Evolutionary conservation across 139 green algal genomes (phyloP), one percentile per base, ranked within the genome.

Genomic region (Tetradesmus lagerheimii): DNA sequence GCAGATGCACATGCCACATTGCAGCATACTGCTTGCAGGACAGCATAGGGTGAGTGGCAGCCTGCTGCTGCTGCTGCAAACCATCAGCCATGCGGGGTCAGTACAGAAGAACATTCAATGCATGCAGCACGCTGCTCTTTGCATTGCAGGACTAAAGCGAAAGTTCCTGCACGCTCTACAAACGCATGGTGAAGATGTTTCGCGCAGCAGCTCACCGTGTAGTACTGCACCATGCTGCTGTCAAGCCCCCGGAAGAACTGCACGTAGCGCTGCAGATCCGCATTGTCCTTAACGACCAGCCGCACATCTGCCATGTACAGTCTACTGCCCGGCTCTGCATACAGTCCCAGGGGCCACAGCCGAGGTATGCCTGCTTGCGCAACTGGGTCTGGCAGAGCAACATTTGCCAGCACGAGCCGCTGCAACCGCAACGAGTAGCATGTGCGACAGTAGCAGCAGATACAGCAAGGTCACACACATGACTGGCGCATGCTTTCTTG

Each of bases 271-370:
- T 43, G 31, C 9, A 85, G 53, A 27, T n/a, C 53, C 18, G 53
- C 38, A 41, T 39, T 29, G 11, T 85, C 29, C 1, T 2, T 1
- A 31, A 71, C 43, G 16, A 74, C 12, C 27, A 85, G 64, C 9
- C 80, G 43, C 12, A 85, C 38, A 85, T 85, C 80, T 38, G 80
- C 9, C 80, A 85, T 85, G 43, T 20, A 71, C 20, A 85, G 27
- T 0, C 37, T 67, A 27, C 27, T 47, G 37, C 39, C 43, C 14
- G 80, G 80, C 27, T 47, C 27, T n/a, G 80, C 35, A 71, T 45
- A 85, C 43, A 85, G 12, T 45, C 53, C 29, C 15, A 85, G 31
- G 8, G 80, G 80, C 80, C 80, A 85, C 2, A 85, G 80, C 45
- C 5, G 12, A n/a, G 80, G 80, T 9, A 71, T 50, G 35, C 80